phyloP scores from a whole-genome alignment of 371 early-diverging fungal genomes.

The Syncephalastrum racemosum region DNA sequence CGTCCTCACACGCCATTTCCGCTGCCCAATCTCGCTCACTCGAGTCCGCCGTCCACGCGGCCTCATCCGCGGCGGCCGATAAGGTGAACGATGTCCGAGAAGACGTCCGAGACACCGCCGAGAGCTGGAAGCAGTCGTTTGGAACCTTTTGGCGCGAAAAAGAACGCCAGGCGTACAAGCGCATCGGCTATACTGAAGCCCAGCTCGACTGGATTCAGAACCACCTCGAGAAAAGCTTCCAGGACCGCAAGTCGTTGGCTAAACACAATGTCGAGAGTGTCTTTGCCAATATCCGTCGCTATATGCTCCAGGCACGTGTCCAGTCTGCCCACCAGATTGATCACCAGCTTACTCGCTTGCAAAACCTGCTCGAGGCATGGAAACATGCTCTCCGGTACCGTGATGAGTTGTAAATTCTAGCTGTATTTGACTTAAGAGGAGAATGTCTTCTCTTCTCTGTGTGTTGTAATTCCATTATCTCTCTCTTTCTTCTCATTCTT shows the following conservation, averaged over 20 bases:
- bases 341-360: slow-evolving; percentile 37
- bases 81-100: slow-evolving; percentile 6
- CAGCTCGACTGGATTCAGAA: slow-evolving; percentile 44
- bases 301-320: slow-evolving; percentile 32
- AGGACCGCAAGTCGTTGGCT: slow-evolving; percentile 24
- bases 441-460: too few relatives aligned
- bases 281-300: slow-evolving; percentile 28
- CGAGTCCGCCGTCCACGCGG: slow-evolving; percentile 18
- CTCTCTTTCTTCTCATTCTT: too few relatives aligned
- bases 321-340: slow-evolving; percentile 38
- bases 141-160: slow-evolving; percentile 38
- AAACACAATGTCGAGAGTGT: slow-evolving; percentile 30
- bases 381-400: slow-evolving; percentile 11
- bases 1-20: slow-evolving; percentile 11
- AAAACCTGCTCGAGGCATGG: slow-evolving; percentile 34
- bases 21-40: slow-evolving; percentile 12
- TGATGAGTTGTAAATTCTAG: too few relatives aligned
- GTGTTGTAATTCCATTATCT: too few relatives aligned
- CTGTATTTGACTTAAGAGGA: too few relatives aligned
- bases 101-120: slow-evolving; percentile 18
- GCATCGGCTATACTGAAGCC: slow-evolving; percentile 45
- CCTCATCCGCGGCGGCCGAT: slow-evolving; percentile 23
- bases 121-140: slow-evolving; percentile 26
- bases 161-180: slow-evolving; percentile 31
- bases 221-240: slow-evolving; percentile 31